Evolutionary conservation across 805 yeast genomes (phyloP).

Genomic region (Wickerhamomyces hampshirensis): DNA sequence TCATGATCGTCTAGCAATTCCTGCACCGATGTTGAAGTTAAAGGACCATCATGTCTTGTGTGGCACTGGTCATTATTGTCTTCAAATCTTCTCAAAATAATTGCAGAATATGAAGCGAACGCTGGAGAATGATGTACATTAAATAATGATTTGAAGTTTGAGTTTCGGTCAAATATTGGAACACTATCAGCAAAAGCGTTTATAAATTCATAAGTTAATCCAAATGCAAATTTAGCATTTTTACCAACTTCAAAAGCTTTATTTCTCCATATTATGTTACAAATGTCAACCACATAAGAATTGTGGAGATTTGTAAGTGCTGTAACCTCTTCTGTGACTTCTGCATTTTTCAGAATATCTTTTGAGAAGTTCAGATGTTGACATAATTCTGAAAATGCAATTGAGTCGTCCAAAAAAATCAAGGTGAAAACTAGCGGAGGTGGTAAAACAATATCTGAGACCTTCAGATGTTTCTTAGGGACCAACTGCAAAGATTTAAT

Average conservation of each 20-base stretch:
- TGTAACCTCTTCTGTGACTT: constrained; percentile 12
- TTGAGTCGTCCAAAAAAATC: constrained; percentile 39
- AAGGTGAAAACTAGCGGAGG: constrained; percentile 35
- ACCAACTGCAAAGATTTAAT: constrained; percentile 13
- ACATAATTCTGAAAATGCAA: constrained; percentile 41
- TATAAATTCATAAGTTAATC: constrained; percentile 26
- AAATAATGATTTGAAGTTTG: constrained; percentile 21
- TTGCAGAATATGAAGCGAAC: constrained; percentile 40
- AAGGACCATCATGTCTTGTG: constrained; percentile 47
- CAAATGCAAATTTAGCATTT: constrained; percentile 28
- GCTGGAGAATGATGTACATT: constrained; percentile 49
- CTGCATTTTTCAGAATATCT: constrained; percentile 10
- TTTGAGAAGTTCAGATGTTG: constrained; percentile 38
- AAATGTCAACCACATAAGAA: constrained; percentile 48
- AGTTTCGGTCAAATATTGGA: constrained; percentile 22
- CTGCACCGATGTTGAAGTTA: constrained; percentile 39
- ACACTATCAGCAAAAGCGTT: constrained; percentile 18
- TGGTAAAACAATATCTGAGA: constrained; percentile 32
- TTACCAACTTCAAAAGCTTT: constrained; percentile 38
- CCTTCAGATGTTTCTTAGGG: constrained; percentile 19
- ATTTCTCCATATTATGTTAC: constrained; percentile 55
- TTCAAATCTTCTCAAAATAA: constrained; percentile 42
- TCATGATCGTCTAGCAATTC: constrained; percentile 22
- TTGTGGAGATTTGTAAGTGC: constrained; percentile 36
- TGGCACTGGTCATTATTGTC: constrained; percentile 31